phyloP scores from a whole-genome alignment of 176 grass and related monocot genomes.

The Bromus sterilis region DNA sequence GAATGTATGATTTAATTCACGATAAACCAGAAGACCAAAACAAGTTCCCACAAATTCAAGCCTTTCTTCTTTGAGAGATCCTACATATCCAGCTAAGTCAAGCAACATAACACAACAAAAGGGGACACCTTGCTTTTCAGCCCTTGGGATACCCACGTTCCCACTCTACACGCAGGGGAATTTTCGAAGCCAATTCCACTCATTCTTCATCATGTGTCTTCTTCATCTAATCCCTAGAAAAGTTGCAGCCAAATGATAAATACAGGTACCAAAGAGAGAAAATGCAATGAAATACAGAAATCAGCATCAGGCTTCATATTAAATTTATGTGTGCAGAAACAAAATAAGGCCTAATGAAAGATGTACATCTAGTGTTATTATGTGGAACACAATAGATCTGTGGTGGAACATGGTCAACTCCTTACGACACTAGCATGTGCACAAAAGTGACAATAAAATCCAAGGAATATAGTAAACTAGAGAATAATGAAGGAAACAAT shows the following conservation, averaged over 20 bases:
- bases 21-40: neutral
- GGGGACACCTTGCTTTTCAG: neutral
- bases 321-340: neutral
- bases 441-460: too few relatives aligned
- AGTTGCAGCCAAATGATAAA: slow-evolving; percentile 3
- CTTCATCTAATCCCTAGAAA: slow-evolving; percentile 37
- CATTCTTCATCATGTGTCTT: slow-evolving; percentile 12
- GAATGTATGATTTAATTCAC: neutral
- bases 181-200: neutral
- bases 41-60: neutral
- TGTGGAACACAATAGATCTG: too few relatives aligned
- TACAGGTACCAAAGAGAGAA: neutral
- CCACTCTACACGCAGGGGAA: neutral
- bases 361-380: too few relatives aligned
- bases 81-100: slow-evolving; percentile 1
- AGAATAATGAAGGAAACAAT: too few relatives aligned
- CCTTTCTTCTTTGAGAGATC: neutral
- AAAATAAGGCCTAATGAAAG: too few relatives aligned
- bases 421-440: too few relatives aligned
- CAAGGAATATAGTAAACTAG: too few relatives aligned
- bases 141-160: neutral
- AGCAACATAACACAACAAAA: slow-evolving; percentile 8
- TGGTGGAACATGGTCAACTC: too few relatives aligned
- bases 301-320: neutral
- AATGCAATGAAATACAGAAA: neutral